Base-by-base conservation (phyloP, 2,329 filamentous ascomycete species). In the Aspergillus luchuensis region DNA sequence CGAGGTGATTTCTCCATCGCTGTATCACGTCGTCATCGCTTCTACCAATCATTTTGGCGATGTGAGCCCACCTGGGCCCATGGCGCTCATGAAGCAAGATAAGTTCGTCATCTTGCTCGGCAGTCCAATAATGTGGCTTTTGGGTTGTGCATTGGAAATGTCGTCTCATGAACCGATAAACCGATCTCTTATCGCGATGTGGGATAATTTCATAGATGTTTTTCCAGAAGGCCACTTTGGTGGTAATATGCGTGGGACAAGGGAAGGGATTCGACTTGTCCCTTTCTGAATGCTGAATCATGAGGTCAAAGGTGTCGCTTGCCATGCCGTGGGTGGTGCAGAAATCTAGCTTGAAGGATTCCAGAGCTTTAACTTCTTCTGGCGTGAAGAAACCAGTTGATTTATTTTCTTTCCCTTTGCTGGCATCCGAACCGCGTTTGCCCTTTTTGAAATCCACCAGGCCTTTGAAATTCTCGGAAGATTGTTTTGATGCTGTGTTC, bases 11-110 rank as follows among this genome's bases (percentile, higher is more conserved):
- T 56, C 76, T 76, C 77, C 78, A 80, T 38, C 78, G 67, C 61
- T 79, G 78, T 5, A 73, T 72, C 19, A 80, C 77, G 60, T 79
- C 75, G 57, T 80, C 78, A 23, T 73, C 69, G 13, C 70, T 77
- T 23, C 78, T 71, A 7, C 72, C 75, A 38, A 80, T 59, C 6
- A 74, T 57, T 52, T 70, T 74, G 25, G 74, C 75, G 54, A 80
- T 78, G 1, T 69, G 64, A 4, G 72, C 69, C 63, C 68, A 80
- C 63, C 76, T 77, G 2, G 74, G 63, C 1, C 77, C 77, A 45
- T 76, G 56, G 19, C 69, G 55, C 6, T 63, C 58, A 48, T 71
- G 61, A 7, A 80, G 67, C 5, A 59, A 50, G 21, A 76, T 64
- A 4, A 80, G 72, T 54, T 80, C 77, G 10, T 75, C 68, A 25